phyloP scores from a whole-genome alignment of 2,329 filamentous ascomycete genomes.

The Penicillium nordicum region DNA sequence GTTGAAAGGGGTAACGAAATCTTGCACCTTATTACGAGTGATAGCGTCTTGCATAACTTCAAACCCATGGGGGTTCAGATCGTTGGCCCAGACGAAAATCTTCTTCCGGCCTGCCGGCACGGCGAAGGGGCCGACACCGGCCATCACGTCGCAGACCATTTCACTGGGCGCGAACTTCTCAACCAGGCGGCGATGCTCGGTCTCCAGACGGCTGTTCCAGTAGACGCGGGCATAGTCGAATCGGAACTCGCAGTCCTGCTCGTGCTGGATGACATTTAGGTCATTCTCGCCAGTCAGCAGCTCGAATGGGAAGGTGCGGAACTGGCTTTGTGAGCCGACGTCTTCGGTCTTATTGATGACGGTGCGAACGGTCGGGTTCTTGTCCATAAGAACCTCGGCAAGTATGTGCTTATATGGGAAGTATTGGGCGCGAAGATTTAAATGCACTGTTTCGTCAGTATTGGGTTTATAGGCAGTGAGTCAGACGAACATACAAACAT shows the following conservation, averaged over 20 bases:
- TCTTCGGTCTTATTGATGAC: slow-evolving; percentile 95
- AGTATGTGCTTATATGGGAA: slow-evolving; percentile 83
- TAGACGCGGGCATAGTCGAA: slow-evolving; percentile 98
- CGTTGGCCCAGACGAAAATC: slow-evolving; percentile 94
- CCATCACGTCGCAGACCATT: slow-evolving; percentile 95
- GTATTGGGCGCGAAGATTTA: slow-evolving; percentile 83
- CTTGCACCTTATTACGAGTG: slow-evolving; percentile 70
- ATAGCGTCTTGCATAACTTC: slow-evolving; percentile 68
- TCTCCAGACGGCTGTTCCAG: slow-evolving; percentile 91
- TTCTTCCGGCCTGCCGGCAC: slow-evolving; percentile 84
- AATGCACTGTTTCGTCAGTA: slow-evolving; percentile 59
- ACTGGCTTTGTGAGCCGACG: slow-evolving; percentile 80
- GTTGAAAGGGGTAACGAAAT: slow-evolving; percentile 77
- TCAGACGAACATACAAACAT: slow-evolving; percentile 62
- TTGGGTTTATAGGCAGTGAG: background rate
- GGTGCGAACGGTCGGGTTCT: slow-evolving; percentile 75
- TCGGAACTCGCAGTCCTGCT: slow-evolving; percentile 79
- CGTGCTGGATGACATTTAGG: slow-evolving; percentile 75
- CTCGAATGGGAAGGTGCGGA: slow-evolving; percentile 90
- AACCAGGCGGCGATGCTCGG: slow-evolving; percentile 80
- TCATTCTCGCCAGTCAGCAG: slow-evolving; percentile 78
- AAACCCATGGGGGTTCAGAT: slow-evolving; percentile 89
- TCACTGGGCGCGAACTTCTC: slow-evolving; percentile 75
- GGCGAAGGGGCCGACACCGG: slow-evolving; percentile 92
- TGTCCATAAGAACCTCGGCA: slow-evolving; percentile 81